Base-by-base conservation (phyloP, 2,329 filamentous ascomycete genomes). In the Macrophomina pseudophaseolina region DNA sequence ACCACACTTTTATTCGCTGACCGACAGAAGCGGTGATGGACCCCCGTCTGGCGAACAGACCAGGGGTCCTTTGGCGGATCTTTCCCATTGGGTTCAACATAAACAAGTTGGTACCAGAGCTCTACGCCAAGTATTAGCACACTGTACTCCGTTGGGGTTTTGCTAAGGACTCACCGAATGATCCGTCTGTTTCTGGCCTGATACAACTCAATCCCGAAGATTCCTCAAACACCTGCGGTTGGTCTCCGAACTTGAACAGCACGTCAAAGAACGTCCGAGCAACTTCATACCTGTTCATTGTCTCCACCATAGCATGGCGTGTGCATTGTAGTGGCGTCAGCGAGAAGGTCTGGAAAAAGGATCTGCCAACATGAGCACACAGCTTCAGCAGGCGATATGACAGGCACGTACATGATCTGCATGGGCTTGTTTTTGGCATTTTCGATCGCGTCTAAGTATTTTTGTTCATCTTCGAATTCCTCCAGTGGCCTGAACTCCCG, bases 21-120 rank as follows among this genome's bases (percentile, higher is more conserved):
- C 5, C 18, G 12, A 6, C 11, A 46, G 23, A 30, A 48, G 2
- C 42, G 11, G 5, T 68, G 66, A 40, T 60, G 66, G 18, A 69
- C 64, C 6, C 68, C 69, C 1, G 69, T 70, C 49, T 70, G 68
- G 6, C 69, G 68, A 23, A 67, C 66, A 1, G 66, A 69, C 67
- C 64, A 71, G 33, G 46, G 68, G 40, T 68, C 67, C 48, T 53
- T 64, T 11, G 52, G 51, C 33, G 12, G 4, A 33, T 28, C 16
- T 32, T 66, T 65, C 5, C 66, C 69, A 53, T 46, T 71, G 35
- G 49, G 68, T 32, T 70, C 68, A 28, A 70, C 63, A 48, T 68
- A 69, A 64, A 68, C 66, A 4, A 70, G 40, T 52, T 68, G 69
- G 42, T 68, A 71, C 33, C 33, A 42, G 1, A 66, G 18, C 14